Conservation (phyloP, 768 basidiomycete species). For the Suillus plorans region DNA sequence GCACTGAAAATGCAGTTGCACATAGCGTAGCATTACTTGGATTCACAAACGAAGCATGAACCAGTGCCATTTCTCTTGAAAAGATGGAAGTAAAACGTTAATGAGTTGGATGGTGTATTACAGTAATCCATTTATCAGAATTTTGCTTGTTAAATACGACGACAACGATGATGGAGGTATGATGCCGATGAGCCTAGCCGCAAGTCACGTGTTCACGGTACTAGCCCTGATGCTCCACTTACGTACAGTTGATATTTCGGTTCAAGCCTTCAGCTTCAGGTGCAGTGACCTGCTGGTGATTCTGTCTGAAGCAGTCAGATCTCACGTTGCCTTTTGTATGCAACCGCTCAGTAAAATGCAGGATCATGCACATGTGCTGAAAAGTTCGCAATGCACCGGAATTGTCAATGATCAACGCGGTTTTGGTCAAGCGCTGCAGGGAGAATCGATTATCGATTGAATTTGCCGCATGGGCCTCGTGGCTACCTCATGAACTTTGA, state of each 20-base stretch:
- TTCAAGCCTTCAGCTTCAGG: neutral
- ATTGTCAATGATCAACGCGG: neutral
- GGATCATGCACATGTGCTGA: neutral
- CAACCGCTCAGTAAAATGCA: neutral
- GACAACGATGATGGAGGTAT: no score
- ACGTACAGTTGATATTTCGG: neutral
- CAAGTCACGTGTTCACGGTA: neutral
- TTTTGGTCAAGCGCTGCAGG: neutral
- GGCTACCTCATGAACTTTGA: neutral
- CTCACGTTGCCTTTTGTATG: neutral
- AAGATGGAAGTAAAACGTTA: slow-evolving; percentile 58
- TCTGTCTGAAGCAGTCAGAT: neutral
- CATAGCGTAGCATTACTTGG: neutral
- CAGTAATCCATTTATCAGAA: slow-evolving; percentile 1
- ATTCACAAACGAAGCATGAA: slow-evolving; percentile 45
- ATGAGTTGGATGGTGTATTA: slow-evolving; percentile 36
- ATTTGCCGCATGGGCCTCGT: neutral
- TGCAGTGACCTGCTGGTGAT: neutral
- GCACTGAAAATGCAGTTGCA: neutral
- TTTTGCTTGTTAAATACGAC: neutral
- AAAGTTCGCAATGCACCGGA: neutral
- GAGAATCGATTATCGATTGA: neutral
- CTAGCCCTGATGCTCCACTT: neutral
- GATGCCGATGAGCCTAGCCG: no score
- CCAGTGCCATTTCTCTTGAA: slow-evolving; percentile 54